Evolutionary conservation across 345 rosid genomes (phyloP).

Genomic region (Kandelia obovata): DNA sequence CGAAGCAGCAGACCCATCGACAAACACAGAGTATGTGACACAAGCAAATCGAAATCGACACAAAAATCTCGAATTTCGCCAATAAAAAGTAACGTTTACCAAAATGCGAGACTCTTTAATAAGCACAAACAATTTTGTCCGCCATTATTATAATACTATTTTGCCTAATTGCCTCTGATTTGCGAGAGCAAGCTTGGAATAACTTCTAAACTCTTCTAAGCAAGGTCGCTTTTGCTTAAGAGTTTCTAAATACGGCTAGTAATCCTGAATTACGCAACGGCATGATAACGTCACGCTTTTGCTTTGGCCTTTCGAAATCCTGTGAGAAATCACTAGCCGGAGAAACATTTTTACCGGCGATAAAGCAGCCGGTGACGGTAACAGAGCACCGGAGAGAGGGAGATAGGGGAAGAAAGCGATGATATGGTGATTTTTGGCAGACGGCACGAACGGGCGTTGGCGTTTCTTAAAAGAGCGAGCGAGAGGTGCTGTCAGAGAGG

Average conservation of each 20-base stretch:
- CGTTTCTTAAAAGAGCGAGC: constrained; percentile 9
- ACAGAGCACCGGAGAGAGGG: neutral
- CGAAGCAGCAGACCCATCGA: neutral
- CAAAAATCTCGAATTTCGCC: constrained; percentile 24
- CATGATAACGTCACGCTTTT: constrained; percentile 33
- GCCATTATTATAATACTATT: constrained; percentile 23
- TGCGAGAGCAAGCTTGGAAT: constrained; percentile 51
- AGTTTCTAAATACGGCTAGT: constrained; percentile 34
- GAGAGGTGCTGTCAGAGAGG: constrained; percentile 15
- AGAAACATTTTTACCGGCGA: constrained; percentile 24
- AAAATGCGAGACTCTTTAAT: constrained; percentile 23
- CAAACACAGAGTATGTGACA: neutral
- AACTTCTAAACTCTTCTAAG: constrained; percentile 57
- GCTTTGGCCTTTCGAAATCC: constrained; percentile 3
- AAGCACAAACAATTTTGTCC: too few species aligned
- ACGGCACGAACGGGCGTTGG: neutral
- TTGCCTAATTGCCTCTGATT: constrained; percentile 25
- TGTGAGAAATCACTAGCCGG: constrained; percentile 16
- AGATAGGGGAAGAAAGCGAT: neutral
- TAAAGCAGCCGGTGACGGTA: neutral
- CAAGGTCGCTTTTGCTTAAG: constrained; percentile 30
- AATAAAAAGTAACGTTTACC: constrained; percentile 23
- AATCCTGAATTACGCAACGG: constrained; percentile 48
- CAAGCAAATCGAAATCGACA: constrained; percentile 23
- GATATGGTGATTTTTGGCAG: neutral